Evolutionary conservation across 441 rosid species (phyloP).

Genomic region (Gossypium trilobum): DNA sequence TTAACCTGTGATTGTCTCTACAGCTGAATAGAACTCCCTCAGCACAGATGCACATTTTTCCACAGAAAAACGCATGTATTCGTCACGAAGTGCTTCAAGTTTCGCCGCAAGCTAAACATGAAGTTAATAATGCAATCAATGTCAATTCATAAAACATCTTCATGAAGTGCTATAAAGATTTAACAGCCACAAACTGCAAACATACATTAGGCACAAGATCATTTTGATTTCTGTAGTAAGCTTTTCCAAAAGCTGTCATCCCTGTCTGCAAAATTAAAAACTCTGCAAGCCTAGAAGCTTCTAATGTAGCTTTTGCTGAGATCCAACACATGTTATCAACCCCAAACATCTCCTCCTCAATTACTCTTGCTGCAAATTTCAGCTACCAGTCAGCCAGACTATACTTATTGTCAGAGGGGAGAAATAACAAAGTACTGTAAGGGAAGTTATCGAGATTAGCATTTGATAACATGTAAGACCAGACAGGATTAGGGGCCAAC

Average conservation of each 20-base stretch:
- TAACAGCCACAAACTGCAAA: neutral
- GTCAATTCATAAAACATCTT: constrained; percentile 1
- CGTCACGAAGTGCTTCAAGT: constrained; percentile 89
- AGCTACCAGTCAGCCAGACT: constrained; percentile 19
- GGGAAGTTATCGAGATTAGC: neutral
- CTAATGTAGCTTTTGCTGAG: constrained; percentile 78
- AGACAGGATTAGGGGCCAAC: neutral
- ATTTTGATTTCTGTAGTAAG: constrained; percentile 68
- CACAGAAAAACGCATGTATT: constrained; percentile 71
- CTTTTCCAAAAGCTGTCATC: constrained; percentile 94
- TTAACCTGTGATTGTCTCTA: constrained; percentile 86
- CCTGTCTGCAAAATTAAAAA: constrained; percentile 85
- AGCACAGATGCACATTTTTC: constrained; percentile 73
- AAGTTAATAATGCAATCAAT: constrained; percentile 13
- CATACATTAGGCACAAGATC: constrained; percentile 87
- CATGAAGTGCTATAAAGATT: constrained; percentile 12
- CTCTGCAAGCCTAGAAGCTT: constrained; percentile 83
- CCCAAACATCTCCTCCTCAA: constrained; percentile 94
- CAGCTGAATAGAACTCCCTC: constrained; percentile 76
- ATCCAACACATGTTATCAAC: constrained; percentile 80
- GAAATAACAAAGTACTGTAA: neutral
- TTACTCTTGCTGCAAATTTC: constrained; percentile 65
- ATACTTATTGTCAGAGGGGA: neutral
- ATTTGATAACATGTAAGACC: neutral
- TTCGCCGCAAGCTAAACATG: constrained; percentile 66